These are phyloP conservation scores for Lentinula detonsa DNA, from an alignment of 768 basidiomycete species.

Conservation along the genomic window DNA sequence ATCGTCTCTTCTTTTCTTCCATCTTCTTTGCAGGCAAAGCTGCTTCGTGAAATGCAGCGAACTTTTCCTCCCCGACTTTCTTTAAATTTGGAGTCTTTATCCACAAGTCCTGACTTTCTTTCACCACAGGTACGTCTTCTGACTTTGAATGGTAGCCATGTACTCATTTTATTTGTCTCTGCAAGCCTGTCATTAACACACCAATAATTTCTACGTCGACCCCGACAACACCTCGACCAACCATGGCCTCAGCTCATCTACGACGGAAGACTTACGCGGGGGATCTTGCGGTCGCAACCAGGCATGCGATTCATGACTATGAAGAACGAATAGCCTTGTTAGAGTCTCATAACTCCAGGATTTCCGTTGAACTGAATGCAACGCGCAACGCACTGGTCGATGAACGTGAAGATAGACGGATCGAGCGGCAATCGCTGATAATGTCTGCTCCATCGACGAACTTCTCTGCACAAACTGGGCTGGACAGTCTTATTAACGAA, in stretches of 20 bases:
- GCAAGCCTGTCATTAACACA: conserved; percentile 7
- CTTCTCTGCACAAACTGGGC: conserved; percentile 7
- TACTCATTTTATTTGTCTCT: background rate
- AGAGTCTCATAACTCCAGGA: conserved; percentile 14
- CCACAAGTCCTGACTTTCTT: background rate
- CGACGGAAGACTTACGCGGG: conserved; percentile 16
- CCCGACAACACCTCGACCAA: conserved; percentile 14
- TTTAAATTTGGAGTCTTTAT: conserved; percentile 1
- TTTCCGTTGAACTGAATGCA: conserved; percentile 16
- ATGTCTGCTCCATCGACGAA: conserved; percentile 1
- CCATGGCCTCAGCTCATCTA: conserved; percentile 4
- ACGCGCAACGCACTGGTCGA: conserved; percentile 14
- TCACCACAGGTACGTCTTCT: background rate
- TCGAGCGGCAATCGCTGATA: background rate
- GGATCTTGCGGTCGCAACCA: conserved; percentile 12
- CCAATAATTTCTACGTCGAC: conserved; percentile 16
- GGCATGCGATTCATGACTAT: conserved; percentile 13
- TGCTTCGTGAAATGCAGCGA: background rate
- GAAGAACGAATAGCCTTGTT: conserved; percentile 17
- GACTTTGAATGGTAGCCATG: too few species aligned
- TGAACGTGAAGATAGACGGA: conserved; percentile 14
- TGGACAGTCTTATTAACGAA: conserved; percentile 9
- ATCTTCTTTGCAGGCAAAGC: background rate
- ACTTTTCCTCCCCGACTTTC: background rate
- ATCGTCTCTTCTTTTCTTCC: background rate